Evolutionary conservation across 495 filamentous ascomycete species (phyloP), one percentile per base, ranked within the genome.

Genomic region (Astrothelium macrocarpum): DNA sequence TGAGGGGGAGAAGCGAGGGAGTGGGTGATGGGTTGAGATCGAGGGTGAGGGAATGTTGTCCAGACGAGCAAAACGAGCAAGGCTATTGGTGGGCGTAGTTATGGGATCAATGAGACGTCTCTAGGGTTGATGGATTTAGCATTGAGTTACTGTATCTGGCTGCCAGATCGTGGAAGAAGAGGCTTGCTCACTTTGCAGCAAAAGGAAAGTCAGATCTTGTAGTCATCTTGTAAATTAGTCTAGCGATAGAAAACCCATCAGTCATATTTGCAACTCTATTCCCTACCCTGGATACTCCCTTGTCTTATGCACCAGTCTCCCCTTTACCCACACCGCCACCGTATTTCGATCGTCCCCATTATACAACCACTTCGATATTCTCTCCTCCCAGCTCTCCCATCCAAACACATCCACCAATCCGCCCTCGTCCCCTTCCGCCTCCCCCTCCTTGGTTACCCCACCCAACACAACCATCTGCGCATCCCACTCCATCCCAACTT

Each of bases 401-500:
- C 90, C 90, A 79, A 92, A 96, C 10, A 93, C 70, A 78, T 96
- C 90, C 5, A 94, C 90, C 11, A 5, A 16, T 2, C 71, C 68
- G 0, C 69, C 68, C 49, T 70, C 70, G 12, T 74, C 68, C 2
- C 62, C 68, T 10, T 26, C 59, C 36, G 60, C 67, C 31, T 71
- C 77, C 1, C 72, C 79, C 1, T 53, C 66, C 2, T 76, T 68
- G 1, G 64, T 59, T 65, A 71, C 62, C 63, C 69, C 2, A 80
- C 82, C 81, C 26, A 92, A 70, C n/a, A 81, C 76, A 45, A 95
- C 78, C 67, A 94, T 76, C 76, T 94, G 87, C 67, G 88, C 90
- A 81, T 96, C 91, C 84, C 86, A 96, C 67, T 89, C 81, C 89
- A 84, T 93, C n/a, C 90, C 91, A 1, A 86, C 81, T 65, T 87